Percentiles rank a stretch among this genome's conserved stretches.
phyloP scores from a whole-genome alignment of 2,329 filamentous ascomycete species.

The Claviceps pazoutovae region DNA sequence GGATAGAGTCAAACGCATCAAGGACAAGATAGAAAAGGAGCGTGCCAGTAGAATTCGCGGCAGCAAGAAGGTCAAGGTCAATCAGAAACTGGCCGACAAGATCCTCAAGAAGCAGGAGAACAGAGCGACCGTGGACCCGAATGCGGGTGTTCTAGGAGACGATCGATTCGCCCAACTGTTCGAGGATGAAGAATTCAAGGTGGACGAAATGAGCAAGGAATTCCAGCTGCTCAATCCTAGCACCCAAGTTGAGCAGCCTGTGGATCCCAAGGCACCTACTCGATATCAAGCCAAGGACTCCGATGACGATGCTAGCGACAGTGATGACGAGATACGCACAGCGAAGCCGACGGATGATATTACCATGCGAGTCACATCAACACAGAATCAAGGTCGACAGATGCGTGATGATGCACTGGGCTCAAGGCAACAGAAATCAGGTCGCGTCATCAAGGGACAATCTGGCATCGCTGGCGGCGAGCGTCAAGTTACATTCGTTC shows the following conservation, averaged over 20 bases:
- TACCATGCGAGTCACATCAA: conserved; percentile 56
- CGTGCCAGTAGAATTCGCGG: conserved; percentile 88
- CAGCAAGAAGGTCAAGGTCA: conserved; percentile 96
- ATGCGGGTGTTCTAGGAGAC: conserved; percentile 62
- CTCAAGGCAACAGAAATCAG: conserved; percentile 36
- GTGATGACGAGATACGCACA: conserved; percentile 17
- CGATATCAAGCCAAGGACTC: conserved; percentile 26
- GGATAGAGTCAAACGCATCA: conserved; percentile 77
- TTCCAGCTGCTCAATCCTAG: conserved; percentile 85
- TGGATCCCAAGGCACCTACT: conserved; percentile 20
- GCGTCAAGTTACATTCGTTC: conserved; percentile 60
- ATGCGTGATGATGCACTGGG: conserved; percentile 43
- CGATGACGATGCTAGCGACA: conserved; percentile 30
- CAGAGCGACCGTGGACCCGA: conserved; percentile 41
- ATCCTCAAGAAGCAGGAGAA: conserved; percentile 51
- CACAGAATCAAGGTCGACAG: conserved; percentile 45
- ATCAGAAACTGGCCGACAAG: conserved; percentile 67
- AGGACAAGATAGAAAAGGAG: conserved; percentile 93
- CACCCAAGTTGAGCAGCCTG: conserved; percentile 36
- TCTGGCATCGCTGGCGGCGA: conserved; percentile 43
- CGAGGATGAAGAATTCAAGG: conserved; percentile 81
- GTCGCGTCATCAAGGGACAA: conserved; percentile 29
- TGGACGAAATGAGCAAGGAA: conserved; percentile 80
- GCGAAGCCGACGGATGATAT: conserved; percentile 24
- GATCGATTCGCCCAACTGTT: conserved; percentile 80